phyloP scores from a whole-genome alignment of 768 basidiomycete species.

The Podaxis rugospora region DNA sequence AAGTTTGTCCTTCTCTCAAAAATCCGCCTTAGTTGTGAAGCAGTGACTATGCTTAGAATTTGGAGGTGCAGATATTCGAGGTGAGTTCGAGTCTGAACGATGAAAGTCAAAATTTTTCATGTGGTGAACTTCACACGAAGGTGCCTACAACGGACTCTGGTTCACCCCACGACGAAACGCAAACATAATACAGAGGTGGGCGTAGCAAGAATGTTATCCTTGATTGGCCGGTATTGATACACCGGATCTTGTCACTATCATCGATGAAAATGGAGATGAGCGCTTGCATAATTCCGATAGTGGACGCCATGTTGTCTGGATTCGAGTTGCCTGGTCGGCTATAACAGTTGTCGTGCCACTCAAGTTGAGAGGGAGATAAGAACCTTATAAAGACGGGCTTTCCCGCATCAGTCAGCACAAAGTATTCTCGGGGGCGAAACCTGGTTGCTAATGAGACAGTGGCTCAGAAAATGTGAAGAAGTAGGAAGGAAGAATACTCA shows the following conservation, averaged over 20 bases:
- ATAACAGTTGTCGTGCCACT: slow-evolving; percentile 10
- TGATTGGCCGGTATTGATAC: slow-evolving; percentile 77
- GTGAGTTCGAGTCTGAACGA: slow-evolving; percentile 83
- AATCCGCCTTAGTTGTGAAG: slow-evolving; percentile 75
- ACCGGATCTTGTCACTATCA: slow-evolving; percentile 81
- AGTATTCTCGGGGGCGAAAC: slow-evolving; percentile 70
- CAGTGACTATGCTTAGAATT: slow-evolving; percentile 86
- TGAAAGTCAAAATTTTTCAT: slow-evolving; percentile 9
- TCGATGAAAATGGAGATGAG: slow-evolving; percentile 95
- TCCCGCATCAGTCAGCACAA: slow-evolving; percentile 90
- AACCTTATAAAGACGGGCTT: slow-evolving; percentile 96
- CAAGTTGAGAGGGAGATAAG: not conserved
- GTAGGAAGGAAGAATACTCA: slow-evolving; percentile 16
- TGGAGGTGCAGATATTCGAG: slow-evolving; percentile 95
- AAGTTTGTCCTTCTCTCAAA: slow-evolving; percentile 92
- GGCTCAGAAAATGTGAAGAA: not conserved
- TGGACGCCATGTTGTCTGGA: slow-evolving; percentile 65
- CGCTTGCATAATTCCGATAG: slow-evolving; percentile 92
- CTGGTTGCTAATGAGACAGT: slow-evolving; percentile 20
- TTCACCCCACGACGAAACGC: slow-evolving; percentile 90
- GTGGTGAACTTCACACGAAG: not conserved
- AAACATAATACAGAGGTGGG: slow-evolving; percentile 88
- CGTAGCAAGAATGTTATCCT: slow-evolving; percentile 86
- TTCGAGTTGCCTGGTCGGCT: slow-evolving; percentile 55
- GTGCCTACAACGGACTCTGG: slow-evolving; percentile 82